Evolutionary conservation across 2,329 filamentous ascomycete genomes (phyloP), one percentile per base, ranked within the genome.

Genomic region (Hirsutella minnesotensis): DNA sequence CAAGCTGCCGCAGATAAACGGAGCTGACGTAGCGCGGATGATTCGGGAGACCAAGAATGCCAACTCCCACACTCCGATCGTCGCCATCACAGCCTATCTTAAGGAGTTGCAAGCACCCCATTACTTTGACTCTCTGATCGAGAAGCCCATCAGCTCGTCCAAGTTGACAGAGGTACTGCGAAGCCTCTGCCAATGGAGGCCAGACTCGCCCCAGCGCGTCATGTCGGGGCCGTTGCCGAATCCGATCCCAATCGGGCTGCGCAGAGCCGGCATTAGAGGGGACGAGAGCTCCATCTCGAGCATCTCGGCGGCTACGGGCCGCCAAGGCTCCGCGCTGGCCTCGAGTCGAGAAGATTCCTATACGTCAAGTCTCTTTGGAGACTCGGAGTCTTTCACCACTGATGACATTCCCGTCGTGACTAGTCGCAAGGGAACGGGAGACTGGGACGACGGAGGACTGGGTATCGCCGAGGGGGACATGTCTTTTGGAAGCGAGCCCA

Each of bases 81-180:
- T 98, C 44, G 89, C 88, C 39, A 90, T 98, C 29, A 98, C 92
- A 3, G 90, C 92, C 7, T 98, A 98, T 60, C 69, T 98, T n/a
- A 96, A 96, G 59, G 92, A 98, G 57, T 71, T 98, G 2, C 89
- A 92, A 52, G 88, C 89, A 46, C 86, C 87, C 3, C 90, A 98
- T 63, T 86, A 95, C 62, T 98, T 98, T 56, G 89, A 96, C 59
- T 86, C 86, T 1, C 70, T 98, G 41, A 87, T 98, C 41, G 89
- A 98, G 63, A 98, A 98, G 64, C 92, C 92, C 21, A 94, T 94
- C 30, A 96, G 90, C 33, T 81, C 87, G 36, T 84, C 85, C 3
- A 96, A 96, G 63, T 64, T 98, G 40, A 87, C 81, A 0, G 89
- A 98, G 56, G 86, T 92, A 1, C 71, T 98, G 51, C 83, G 84